A percentile compares a stretch with the other conserved stretches of the same genome.
Evolutionary conservation across 805 yeast genomes (phyloP).

Genomic region (Nakazawaea holstii): DNA sequence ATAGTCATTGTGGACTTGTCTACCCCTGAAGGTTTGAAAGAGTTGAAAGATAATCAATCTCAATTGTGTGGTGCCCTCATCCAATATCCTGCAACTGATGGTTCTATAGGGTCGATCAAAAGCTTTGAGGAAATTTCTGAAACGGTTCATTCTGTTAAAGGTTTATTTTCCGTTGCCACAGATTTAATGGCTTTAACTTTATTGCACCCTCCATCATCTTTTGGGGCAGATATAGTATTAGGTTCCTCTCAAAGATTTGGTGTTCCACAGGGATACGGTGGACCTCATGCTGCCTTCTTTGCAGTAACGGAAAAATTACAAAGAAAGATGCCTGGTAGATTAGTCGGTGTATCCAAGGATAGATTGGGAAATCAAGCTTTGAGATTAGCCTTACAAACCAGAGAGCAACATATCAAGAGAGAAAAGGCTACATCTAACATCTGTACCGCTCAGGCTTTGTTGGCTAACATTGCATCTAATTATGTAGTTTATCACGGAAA

Average conservation of each 20-base stretch:
- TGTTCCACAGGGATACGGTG: conserved; percentile 97
- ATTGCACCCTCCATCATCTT: conserved; percentile 75
- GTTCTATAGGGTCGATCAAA: conserved; percentile 46
- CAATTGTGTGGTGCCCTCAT: conserved; percentile 73
- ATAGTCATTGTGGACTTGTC: conserved; percentile 52
- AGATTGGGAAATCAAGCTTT: conserved; percentile 85
- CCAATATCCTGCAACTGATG: conserved; percentile 90
- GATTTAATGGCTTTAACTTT: conserved; percentile 87
- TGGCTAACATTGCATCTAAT: conserved; percentile 94
- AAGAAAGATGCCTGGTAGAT: conserved; percentile 94
- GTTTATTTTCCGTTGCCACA: conserved; percentile 79
- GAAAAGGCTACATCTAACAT: conserved; percentile 97
- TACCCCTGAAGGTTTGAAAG: conserved; percentile 30
- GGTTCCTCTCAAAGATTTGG: conserved; percentile 96
- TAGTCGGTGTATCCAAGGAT: conserved; percentile 90
- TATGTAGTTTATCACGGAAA: conserved; percentile 97
- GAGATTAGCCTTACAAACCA: conserved; percentile 91
- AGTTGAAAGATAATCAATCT: conserved; percentile 28
- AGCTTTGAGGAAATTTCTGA: conserved; percentile 55
- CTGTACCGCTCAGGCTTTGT: conserved; percentile 95
- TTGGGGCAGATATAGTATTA: conserved; percentile 88
- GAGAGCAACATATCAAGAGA: conserved; percentile 97
- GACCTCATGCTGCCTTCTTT: conserved; percentile 98
- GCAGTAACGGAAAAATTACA: conserved; percentile 77
- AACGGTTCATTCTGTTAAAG: conserved; percentile 62